These are phyloP conservation scores for Yarrowia sp. DNA, from an alignment of 805 yeast species.

Conservation along the genomic window DNA sequence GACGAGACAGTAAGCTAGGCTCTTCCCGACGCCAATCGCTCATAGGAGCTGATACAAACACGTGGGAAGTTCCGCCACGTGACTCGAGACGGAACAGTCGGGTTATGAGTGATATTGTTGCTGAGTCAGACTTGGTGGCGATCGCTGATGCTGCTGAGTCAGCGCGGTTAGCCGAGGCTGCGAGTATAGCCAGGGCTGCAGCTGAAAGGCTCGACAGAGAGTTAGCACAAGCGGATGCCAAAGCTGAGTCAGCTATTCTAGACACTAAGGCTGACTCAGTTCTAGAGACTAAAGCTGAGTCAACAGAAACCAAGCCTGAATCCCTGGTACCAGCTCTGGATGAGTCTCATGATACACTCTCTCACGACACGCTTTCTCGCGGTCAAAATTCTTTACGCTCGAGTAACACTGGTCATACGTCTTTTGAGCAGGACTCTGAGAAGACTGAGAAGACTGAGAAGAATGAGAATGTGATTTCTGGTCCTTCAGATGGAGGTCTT, in stretches of 20 bases:
- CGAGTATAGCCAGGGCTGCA: background rate
- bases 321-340: too few relatives aligned
- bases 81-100: background rate
- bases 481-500: background rate
- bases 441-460: background rate
- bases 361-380: background rate
- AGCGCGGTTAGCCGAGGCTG: background rate
- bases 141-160: background rate
- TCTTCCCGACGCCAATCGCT: background rate
- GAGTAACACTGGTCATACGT: conserved; percentile 6
- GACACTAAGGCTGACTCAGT: background rate
- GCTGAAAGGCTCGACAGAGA: too few relatives aligned
- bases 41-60: background rate
- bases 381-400: background rate
- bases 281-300: background rate
- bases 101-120: background rate
- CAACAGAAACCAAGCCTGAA: too few relatives aligned
- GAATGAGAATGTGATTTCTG: background rate
- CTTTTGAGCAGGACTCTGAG: background rate
- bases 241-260: too few relatives aligned
- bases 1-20: background rate
- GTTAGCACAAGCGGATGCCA: background rate
- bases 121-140: background rate
- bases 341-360: background rate
- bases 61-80: conserved; percentile 1